phyloP scores from a whole-genome alignment of 257 asterid species.

The Craterostigma plantagineum region DNA sequence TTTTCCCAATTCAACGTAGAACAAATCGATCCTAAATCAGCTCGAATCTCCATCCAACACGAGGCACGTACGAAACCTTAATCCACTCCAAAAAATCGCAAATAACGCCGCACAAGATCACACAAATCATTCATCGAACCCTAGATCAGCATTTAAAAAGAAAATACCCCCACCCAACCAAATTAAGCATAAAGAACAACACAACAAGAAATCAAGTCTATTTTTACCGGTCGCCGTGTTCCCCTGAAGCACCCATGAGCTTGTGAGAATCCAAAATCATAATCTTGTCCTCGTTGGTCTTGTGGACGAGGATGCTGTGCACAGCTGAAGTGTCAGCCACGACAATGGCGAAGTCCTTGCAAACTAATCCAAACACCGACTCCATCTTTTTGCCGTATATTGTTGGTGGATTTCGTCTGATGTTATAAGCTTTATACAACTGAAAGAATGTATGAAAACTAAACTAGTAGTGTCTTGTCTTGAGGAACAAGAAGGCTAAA shows the following conservation, averaged over 20 bases:
- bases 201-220: conserved; percentile 3
- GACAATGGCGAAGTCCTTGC: conserved; percentile 76
- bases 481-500: conserved; percentile 43
- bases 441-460: too few relatives aligned
- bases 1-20: too few relatives aligned
- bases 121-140: too few relatives aligned
- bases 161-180: conserved; percentile 1
- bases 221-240: conserved; percentile 78
- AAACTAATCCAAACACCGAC: conserved; percentile 80
- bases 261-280: conserved; percentile 91
- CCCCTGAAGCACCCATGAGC: conserved; percentile 95
- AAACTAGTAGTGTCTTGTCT: conserved; percentile 31
- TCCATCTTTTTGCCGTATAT: conserved; percentile 28
- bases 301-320: conserved; percentile 88
- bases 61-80: too few relatives aligned
- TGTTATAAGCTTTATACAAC: too few relatives aligned
- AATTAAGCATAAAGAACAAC: too few relatives aligned
- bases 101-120: too few relatives aligned
- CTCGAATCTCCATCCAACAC: too few relatives aligned
- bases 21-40: too few relatives aligned
- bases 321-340: conserved; percentile 94
- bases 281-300: conserved; percentile 86
- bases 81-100: too few relatives aligned
- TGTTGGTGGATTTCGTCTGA: too few relatives aligned
- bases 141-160: neutral